Evolutionary conservation across 225 moss, liverwort and hornwort species (phyloP).

Genomic region (Pleurozium schreberi): DNA sequence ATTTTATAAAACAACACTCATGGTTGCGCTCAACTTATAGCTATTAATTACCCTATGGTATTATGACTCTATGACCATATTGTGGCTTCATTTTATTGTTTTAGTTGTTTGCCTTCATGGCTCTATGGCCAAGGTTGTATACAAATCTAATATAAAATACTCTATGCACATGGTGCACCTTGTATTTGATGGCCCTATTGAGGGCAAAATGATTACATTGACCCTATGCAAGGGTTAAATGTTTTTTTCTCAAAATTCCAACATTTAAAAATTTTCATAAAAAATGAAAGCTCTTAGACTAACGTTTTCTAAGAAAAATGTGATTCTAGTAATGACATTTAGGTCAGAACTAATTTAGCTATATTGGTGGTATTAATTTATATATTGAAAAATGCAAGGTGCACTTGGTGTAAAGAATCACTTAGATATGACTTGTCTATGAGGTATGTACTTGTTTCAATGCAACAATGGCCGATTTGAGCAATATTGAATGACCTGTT

Average conservation of each 20-base stretch:
- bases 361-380: neutral
- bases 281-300: neutral
- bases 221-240: neutral
- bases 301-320: neutral
- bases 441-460: neutral
- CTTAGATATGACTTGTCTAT: neutral
- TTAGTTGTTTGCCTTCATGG: neutral
- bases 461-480: neutral
- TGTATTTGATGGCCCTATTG: neutral
- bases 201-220: neutral
- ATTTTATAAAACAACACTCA: neutral
- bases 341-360: neutral
- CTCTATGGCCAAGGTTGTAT: too few species aligned
- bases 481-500: neutral
- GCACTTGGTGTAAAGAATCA: neutral
- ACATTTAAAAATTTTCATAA: neutral
- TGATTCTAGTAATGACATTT: accelerated
- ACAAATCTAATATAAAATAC: neutral
- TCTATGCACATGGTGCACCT: neutral
- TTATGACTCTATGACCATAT: neutral
- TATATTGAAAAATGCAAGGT: neutral
- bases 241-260: too few species aligned
- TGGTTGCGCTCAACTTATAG: neutral
- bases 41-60: neutral
- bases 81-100: too few species aligned